Base-by-base conservation (phyloP, 2,329 filamentous ascomycete genomes). In the Neocucurbitaria cava region DNA sequence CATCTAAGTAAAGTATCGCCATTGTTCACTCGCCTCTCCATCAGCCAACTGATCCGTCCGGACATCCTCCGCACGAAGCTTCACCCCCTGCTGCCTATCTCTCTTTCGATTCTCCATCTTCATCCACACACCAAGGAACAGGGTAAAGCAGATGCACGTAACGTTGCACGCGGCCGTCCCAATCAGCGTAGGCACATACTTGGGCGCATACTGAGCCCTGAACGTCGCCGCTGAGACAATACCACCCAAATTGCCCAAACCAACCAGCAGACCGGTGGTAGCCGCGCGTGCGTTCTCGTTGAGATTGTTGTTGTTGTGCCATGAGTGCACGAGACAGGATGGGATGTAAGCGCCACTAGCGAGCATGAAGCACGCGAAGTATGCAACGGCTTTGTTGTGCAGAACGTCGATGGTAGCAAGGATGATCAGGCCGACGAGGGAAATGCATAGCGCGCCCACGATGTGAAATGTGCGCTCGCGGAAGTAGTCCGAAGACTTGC, bases 241-340 rank as follows among this genome's bases (percentile, higher is more conserved):
- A 0, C 81, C 81, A 0, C 76, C 80, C 3, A 83, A 54, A 53
- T 84, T 84, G 0, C 79, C 80, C 7, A 83, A 62, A 0, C 79
- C 81, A 5, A 81, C 80, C 1, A 81, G 69, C 13, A 82, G 65
- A 0, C 78, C 81, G 1, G 79, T 83, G 9, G 78, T 81, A 0
- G 80, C 79, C 5, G 81, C 81, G 0, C 81, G 76, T 0, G 73
- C 75, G 39, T 78, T 82, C 67, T 85, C 81, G 21, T 79, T 77
- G 7, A 82, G 67, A 38, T 81, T 83, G 61, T 84, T 83, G 56
- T 83, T 83, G 51, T 83, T 83, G 54, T 82, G 75, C 81, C 82
- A 82, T 1, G 75, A 75, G 54, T 82, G 76, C 4, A 83, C 76
- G n/a, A 83, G 67, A 47, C 77, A 78, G 3, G 75, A 77, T 0